phyloP scores from a whole-genome alignment of 2,329 filamentous ascomycete genomes.

The Fusarium torreyae region DNA sequence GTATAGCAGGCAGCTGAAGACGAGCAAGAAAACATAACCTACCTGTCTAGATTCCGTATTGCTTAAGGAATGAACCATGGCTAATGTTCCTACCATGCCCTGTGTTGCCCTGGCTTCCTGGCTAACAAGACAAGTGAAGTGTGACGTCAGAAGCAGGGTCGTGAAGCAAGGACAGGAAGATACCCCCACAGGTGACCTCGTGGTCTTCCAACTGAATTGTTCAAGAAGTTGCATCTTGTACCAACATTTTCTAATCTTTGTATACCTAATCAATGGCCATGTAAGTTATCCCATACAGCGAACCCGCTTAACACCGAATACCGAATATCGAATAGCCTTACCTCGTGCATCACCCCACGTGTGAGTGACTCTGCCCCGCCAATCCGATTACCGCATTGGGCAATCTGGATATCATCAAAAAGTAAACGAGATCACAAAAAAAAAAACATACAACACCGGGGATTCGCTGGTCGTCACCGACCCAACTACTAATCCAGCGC shows the following conservation, averaged over 20 bases:
- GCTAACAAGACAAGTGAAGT: slow-evolving; percentile 6
- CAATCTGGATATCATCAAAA: not conserved
- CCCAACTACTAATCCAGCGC: slow-evolving; percentile 12
- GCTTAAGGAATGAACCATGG: slow-evolving; percentile 11
- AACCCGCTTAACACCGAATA: not conserved
- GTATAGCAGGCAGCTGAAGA: not conserved
- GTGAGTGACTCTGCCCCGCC: not conserved
- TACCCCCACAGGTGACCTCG: not conserved
- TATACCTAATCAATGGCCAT: too few species aligned
- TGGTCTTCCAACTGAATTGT: not conserved
- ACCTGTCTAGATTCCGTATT: not conserved
- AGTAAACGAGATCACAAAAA: not conserved
- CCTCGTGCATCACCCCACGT: not conserved
- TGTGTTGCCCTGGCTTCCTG: slow-evolving; percentile 8
- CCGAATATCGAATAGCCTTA: not conserved
- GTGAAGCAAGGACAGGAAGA: not conserved
- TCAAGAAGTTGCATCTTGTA: not conserved
- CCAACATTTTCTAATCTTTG: not conserved
- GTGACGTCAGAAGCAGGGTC: slow-evolving; percentile 25
- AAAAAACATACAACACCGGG: slow-evolving; percentile 31
- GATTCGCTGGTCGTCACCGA: slow-evolving; percentile 31
- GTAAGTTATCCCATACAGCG: not conserved
- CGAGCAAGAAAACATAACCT: not conserved
- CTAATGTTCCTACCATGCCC: slow-evolving; percentile 10
- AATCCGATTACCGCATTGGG: not conserved